Percentiles rank a stretch among this genome's conserved stretches.
Evolutionary conservation across 441 rosid genomes (phyloP).

Genomic region (Lepidium campestre): DNA sequence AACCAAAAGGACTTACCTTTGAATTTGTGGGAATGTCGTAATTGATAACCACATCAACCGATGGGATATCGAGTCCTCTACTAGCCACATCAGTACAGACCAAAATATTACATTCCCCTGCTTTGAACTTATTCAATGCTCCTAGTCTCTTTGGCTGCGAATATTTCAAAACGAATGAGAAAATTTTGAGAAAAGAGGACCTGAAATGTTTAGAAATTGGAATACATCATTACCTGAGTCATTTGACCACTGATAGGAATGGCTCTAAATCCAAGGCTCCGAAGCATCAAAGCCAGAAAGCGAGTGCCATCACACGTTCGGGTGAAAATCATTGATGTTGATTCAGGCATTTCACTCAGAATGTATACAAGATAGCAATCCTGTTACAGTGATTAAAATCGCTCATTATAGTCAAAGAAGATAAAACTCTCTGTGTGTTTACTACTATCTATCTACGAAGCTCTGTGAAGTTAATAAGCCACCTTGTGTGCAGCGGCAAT

Average conservation of each 20-base stretch:
- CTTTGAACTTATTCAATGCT: constrained; percentile 88
- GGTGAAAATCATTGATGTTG: constrained; percentile 89
- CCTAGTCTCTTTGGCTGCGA: constrained; percentile 93
- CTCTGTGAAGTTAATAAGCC: not conserved
- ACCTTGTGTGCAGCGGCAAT: constrained; percentile 89
- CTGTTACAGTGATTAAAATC: constrained; percentile 34
- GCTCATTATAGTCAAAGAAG: not conserved
- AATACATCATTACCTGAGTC: constrained; percentile 57
- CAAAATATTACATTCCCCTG: constrained; percentile 91
- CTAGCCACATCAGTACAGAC: constrained; percentile 96
- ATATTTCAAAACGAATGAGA: not conserved
- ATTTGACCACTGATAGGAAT: constrained; percentile 97
- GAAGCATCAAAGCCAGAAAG: constrained; percentile 65
- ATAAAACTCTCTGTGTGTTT: not conserved
- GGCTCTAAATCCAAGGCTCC: constrained; percentile 90
- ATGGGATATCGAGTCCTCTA: constrained; percentile 96
- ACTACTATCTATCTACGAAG: not conserved
- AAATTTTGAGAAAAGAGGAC: not conserved
- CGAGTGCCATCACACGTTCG: constrained; percentile 90
- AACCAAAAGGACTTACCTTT: constrained; percentile 45
- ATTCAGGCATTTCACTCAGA: constrained; percentile 67
- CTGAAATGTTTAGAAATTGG: not conserved
- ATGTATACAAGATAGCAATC: constrained; percentile 94
- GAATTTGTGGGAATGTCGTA: constrained; percentile 51
- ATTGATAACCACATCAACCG: constrained; percentile 87